These are phyloP conservation scores for Trichoderma koningii DNA, from an alignment of 2,329 filamentous ascomycete genomes.

Conservation along the genomic window DNA sequence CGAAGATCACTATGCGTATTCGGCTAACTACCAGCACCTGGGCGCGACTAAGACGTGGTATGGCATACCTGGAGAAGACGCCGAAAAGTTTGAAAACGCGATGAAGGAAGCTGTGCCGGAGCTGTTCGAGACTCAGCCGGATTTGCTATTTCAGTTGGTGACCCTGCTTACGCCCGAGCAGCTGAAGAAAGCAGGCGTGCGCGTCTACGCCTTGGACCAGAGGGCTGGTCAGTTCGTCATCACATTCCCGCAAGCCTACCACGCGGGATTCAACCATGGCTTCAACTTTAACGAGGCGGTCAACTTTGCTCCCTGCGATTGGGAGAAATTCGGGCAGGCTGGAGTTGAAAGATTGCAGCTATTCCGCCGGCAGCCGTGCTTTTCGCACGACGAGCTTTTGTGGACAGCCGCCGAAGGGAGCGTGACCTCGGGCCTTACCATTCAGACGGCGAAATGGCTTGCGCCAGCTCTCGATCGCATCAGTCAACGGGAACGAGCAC, in stretches of 20 bases:
- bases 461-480: constrained; percentile 82
- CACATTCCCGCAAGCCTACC: constrained; percentile 95
- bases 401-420: constrained; percentile 85
- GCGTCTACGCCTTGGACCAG: constrained; percentile 94
- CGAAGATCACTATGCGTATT: constrained; percentile 97
- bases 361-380: constrained; percentile 91
- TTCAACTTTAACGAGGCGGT: constrained; percentile 99
- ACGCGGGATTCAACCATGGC: constrained; percentile 96
- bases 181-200: constrained; percentile 86
- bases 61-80: constrained; percentile 90
- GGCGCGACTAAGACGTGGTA: constrained; percentile 99
- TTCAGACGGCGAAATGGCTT: constrained; percentile 94
- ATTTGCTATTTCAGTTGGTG: constrained; percentile 95
- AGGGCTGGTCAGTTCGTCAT: constrained; percentile 94
- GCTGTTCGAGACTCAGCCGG: constrained; percentile 93
- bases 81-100: constrained; percentile 90
- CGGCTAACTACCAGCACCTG: constrained; percentile 97
- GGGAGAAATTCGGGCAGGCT: constrained; percentile 87
- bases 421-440: constrained; percentile 63
- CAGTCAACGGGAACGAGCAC: constrained; percentile 68
- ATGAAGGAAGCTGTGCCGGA: constrained; percentile 96
- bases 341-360: constrained; percentile 84
- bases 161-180: constrained; percentile 93
- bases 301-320: constrained; percentile 93
- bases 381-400: constrained; percentile 93